phyloP scores from a whole-genome alignment of 768 basidiomycete genomes.

The Termitomyces sp. region DNA sequence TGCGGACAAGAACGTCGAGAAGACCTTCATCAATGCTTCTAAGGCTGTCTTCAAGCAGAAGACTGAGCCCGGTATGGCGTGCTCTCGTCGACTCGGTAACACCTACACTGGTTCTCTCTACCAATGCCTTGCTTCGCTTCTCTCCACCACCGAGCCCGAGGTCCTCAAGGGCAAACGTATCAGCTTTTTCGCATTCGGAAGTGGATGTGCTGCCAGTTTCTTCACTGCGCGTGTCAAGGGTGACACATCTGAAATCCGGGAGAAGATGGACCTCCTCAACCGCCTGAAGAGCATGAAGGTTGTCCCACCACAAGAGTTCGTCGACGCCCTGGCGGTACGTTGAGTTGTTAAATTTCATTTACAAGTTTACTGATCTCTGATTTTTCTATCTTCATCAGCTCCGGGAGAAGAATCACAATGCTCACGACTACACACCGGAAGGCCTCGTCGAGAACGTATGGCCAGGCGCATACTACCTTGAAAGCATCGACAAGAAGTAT shows the following conservation, averaged over 20 bases:
- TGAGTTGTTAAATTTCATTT: background rate
- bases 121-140: slow-evolving; percentile 86
- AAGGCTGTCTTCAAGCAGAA: slow-evolving; percentile 72
- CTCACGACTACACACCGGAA: slow-evolving; percentile 76
- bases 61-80: slow-evolving; percentile 80
- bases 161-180: slow-evolving; percentile 80
- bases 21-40: slow-evolving; percentile 82
- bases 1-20: slow-evolving; percentile 94
- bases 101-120: slow-evolving; percentile 98
- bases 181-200: slow-evolving; percentile 95
- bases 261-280: slow-evolving; percentile 77
- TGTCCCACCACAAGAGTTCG: slow-evolving; percentile 88
- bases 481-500: slow-evolving; percentile 85
- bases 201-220: slow-evolving; percentile 93
- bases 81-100: slow-evolving; percentile 91
- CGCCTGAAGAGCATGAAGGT: slow-evolving; percentile 86
- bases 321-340: slow-evolving; percentile 73
- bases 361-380: slow-evolving; percentile 9
- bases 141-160: slow-evolving; percentile 69
- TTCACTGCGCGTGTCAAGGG: slow-evolving; percentile 86
- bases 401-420: slow-evolving; percentile 96
- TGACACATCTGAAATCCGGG: slow-evolving; percentile 75
- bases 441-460: slow-evolving; percentile 91
- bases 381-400: slow-evolving; percentile 49
- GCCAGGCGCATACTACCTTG: slow-evolving; percentile 92